Evolutionary conservation across 345 rosid species (phyloP).

Genomic region (Punica granatum): DNA sequence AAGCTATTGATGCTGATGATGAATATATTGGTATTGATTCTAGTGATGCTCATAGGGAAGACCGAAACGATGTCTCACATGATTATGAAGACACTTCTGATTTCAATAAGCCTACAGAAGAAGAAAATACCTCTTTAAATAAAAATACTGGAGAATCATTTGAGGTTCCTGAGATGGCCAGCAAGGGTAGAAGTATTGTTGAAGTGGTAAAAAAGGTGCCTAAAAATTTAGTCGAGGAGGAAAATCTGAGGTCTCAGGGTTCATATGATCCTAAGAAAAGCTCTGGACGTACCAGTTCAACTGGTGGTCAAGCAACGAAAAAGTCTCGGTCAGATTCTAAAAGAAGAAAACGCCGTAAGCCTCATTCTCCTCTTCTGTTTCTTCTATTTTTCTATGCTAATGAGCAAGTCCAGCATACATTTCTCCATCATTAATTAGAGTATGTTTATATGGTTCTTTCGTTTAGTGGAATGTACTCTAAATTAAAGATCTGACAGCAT

Average conservation of each 20-base stretch:
- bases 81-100: constrained; percentile 22
- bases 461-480: neutral
- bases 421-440: neutral
- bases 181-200: constrained; percentile 23
- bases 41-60: constrained; percentile 15
- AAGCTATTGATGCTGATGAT: constrained; percentile 51
- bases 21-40: constrained; percentile 12
- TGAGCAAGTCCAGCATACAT: neutral
- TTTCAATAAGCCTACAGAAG: constrained; percentile 9
- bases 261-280: constrained; percentile 12
- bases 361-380: constrained; percentile 30
- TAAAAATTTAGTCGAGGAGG: constrained; percentile 24
- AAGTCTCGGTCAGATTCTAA: constrained; percentile 37
- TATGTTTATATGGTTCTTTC: neutral
- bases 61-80: constrained; percentile 42
- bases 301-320: constrained; percentile 35
- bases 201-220: constrained; percentile 32
- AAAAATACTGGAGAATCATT: constrained; percentile 23
- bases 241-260: constrained; percentile 17
- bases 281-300: constrained; percentile 18
- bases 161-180: constrained; percentile 19
- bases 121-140: constrained; percentile 12
- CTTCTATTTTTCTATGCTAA: neutral
- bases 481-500: no score
- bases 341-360: constrained; percentile 60